phyloP scores from a whole-genome alignment of 306 rosid species.

The Oemleria cerasiformis region DNA sequence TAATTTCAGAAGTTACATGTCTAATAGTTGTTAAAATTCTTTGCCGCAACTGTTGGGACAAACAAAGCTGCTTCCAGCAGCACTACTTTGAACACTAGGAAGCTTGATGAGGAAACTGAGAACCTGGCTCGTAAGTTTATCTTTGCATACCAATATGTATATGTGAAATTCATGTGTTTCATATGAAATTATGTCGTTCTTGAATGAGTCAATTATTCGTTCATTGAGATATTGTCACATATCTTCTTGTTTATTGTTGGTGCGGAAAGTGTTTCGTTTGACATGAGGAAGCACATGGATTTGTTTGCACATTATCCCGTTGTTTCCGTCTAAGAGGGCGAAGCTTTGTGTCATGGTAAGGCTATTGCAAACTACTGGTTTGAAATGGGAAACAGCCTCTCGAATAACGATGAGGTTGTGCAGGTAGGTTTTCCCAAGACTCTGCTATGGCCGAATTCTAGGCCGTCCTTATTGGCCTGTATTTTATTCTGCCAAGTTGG shows the following conservation, averaged over 20 bases:
- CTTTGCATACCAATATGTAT: neutral
- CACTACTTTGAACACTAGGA: constrained; percentile 81
- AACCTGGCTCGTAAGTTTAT: constrained; percentile 65
- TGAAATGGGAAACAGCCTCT: neutral
- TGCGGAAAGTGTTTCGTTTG: neutral
- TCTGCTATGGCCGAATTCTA: too few relatives aligned
- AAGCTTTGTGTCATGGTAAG: neutral
- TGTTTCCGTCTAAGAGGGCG: neutral
- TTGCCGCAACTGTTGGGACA: constrained; percentile 68
- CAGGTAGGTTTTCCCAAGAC: too few relatives aligned
- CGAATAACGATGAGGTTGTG: too few relatives aligned
- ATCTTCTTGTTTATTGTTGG: too few relatives aligned
- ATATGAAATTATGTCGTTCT: neutral
- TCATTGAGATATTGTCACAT: neutral
- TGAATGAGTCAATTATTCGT: neutral
- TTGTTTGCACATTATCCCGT: neutral
- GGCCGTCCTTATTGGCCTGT: too few relatives aligned
- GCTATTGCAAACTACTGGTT: neutral
- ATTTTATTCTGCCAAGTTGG: too few relatives aligned
- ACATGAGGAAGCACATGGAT: neutral
- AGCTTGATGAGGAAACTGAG: constrained; percentile 85
- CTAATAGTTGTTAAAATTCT: constrained; percentile 2
- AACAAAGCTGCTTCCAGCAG: constrained; percentile 81
- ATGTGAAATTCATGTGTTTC: neutral
- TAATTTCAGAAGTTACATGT: neutral